These are phyloP conservation scores for Suhomyces coccinellae DNA, from an alignment of 1,139 yeast genomes.

Conservation along the genomic window DNA sequence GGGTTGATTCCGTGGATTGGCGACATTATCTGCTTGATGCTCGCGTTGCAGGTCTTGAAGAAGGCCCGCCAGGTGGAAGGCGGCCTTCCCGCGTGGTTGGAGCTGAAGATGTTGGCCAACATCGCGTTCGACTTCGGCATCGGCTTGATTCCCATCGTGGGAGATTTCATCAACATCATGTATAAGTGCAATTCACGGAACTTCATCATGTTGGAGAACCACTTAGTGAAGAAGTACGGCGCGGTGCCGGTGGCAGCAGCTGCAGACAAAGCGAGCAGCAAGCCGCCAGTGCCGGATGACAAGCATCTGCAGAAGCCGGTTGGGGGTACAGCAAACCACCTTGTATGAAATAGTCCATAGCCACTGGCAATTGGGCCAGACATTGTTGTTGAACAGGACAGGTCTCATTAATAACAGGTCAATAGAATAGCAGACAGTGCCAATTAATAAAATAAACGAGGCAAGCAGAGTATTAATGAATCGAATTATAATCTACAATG, in stretches of 20 bases:
- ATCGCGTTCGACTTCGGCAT: slow-evolving; percentile 63
- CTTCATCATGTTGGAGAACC: slow-evolving; percentile 60
- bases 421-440: too few relatives aligned
- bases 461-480: too few relatives aligned
- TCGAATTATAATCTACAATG: too few relatives aligned
- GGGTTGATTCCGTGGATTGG: slow-evolving; percentile 72
- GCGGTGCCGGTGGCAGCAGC: not conserved
- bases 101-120: slow-evolving; percentile 58
- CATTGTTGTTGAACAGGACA: too few relatives aligned
- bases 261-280: not conserved
- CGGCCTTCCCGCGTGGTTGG: slow-evolving; percentile 55
- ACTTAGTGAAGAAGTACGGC: slow-evolving; percentile 47
- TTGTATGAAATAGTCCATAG: too few relatives aligned
- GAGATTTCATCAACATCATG: slow-evolving; percentile 64
- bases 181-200: slow-evolving; percentile 79
- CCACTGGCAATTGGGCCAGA: too few relatives aligned
- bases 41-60: slow-evolving; percentile 52
- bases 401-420: too few relatives aligned
- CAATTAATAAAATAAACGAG: too few relatives aligned
- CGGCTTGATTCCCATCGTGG: slow-evolving; percentile 73
- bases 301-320: not conserved
- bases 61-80: slow-evolving; percentile 60
- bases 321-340: not conserved
- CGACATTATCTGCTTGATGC: slow-evolving; percentile 48
- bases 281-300: not conserved